Evolutionary conservation across 2,329 filamentous ascomycete species (phyloP).

Genomic region (Geosmithia morbida): DNA sequence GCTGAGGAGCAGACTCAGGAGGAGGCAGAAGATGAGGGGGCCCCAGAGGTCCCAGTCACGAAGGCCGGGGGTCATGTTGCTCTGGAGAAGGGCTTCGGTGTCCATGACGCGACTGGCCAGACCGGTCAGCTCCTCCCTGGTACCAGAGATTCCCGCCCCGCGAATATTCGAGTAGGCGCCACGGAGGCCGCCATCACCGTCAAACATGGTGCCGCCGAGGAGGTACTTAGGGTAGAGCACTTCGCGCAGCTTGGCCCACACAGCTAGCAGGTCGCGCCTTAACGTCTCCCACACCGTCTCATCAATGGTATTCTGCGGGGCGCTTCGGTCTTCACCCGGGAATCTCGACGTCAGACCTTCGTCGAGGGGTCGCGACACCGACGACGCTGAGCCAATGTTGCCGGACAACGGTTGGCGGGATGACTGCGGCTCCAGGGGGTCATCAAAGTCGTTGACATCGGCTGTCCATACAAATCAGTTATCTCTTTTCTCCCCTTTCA

Average conservation of each 20-base stretch:
- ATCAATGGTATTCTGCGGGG: conserved; percentile 86
- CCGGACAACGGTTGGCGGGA: conserved; percentile 71
- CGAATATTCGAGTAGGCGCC: conserved; percentile 49
- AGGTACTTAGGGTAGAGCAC: conserved; percentile 94
- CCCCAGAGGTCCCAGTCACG: conserved; percentile 99
- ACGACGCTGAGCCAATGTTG: conserved; percentile 56
- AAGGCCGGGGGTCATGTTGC: conserved; percentile 75
- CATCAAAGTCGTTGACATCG: conserved; percentile 85
- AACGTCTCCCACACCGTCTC: conserved; percentile 97
- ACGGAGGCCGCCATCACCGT: conserved; percentile 35
- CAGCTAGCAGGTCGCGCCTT: conserved; percentile 75
- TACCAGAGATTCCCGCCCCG: conserved; percentile 41
- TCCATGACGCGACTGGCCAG: conserved; percentile 49
- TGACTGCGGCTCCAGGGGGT: conserved; percentile 56
- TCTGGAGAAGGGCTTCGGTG: conserved; percentile 45
- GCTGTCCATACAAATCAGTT: conserved; percentile 29
- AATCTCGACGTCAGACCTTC: conserved; percentile 77
- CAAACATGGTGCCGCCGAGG: conserved; percentile 55
- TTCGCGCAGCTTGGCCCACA: conserved; percentile 97
- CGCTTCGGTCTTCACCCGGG: conserved; percentile 81
- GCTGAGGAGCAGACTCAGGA: conserved; percentile 78
- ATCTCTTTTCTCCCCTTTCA: not conserved
- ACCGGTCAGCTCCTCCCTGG: conserved; percentile 46
- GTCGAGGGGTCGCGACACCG: conserved; percentile 41
- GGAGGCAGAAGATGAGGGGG: conserved; percentile 82